Evolutionary conservation across 1,284 basidiomycete species (phyloP), one percentile per base, ranked within the genome.

Genomic region (Bondarzewia mesenterica): DNA sequence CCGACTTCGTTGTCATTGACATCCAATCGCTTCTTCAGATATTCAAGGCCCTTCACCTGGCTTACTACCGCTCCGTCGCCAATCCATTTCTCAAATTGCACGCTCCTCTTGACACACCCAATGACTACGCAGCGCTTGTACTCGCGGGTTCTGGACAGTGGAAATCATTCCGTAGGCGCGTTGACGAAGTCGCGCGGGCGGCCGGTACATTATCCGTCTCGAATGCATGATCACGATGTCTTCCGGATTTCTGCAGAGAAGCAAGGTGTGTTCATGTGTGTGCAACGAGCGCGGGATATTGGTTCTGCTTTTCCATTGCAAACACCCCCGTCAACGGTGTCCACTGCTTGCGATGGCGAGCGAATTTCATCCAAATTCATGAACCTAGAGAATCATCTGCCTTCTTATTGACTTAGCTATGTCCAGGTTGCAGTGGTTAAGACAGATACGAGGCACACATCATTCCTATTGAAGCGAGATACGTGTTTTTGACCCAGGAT

Each of bases 371-470:
- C 21, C 51, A 26, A 45, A 32, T 15, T 2, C 36, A 42, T 43
- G 73, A 75, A 85, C 82, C 83, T 58, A 86, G 42, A 85, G 65
- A 37, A 52, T 46, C 16, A 16, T 48, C 58, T 27, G 73, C 82
- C 83, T 74, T 85, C 71, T 57, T 67, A 79, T 85, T 90, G 87
- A 89, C 87, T 85, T 79, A 80, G 77, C 67, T 75, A 68, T 70
- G 64, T 65, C 53, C 60, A 87, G 75, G 65, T 59, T 56, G 69
- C 82, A 64, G 69, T 68, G 68, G 71, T 71, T 84, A 80, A 78
- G 87, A 90, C 87, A 90, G 88, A 90, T 90, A 89, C 87, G 88
- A 76, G 85, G 86, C 81, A 72, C 55, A 90, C 74, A 90, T 40
- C 6, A 10, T 32, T 32, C 29, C 29, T 32, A 2, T n/a, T n/a